Conservation (phyloP, 352 stramenopile genomes). For the Phytophthora fragariae region DNA sequence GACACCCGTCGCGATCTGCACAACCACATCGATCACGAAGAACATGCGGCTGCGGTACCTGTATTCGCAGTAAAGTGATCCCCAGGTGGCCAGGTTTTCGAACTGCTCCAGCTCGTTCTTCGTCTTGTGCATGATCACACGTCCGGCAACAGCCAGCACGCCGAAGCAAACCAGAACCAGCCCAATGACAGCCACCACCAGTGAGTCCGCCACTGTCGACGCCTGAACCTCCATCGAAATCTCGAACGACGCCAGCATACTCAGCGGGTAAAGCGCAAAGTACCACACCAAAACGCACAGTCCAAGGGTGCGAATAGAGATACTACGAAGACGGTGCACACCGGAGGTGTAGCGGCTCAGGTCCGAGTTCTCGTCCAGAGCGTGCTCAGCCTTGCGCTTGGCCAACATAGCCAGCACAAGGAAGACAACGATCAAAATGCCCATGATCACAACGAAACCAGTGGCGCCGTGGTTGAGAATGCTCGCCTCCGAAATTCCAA, state of each 20-base stretch:
- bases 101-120: slow-evolving; percentile 67
- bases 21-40: slow-evolving; percentile 59
- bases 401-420: slow-evolving; percentile 56
- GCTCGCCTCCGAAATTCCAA: slow-evolving; percentile 54
- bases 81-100: slow-evolving; percentile 67
- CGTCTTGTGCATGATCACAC: slow-evolving; percentile 62
- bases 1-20: slow-evolving; percentile 67
- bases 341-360: slow-evolving; percentile 45
- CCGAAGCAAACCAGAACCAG: slow-evolving; percentile 57
- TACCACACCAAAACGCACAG: slow-evolving; percentile 72
- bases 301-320: slow-evolving; percentile 67
- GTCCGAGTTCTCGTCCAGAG: slow-evolving; percentile 46
- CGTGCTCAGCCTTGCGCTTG: slow-evolving; percentile 61
- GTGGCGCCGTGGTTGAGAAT: slow-evolving; percentile 48
- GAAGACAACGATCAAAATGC: slow-evolving; percentile 57
- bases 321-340: slow-evolving; percentile 63
- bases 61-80: slow-evolving; percentile 69
- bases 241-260: slow-evolving; percentile 69
- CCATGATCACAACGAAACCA: slow-evolving; percentile 58
- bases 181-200: slow-evolving; percentile 52
- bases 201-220: slow-evolving; percentile 29
- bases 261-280: slow-evolving; percentile 69
- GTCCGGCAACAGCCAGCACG: slow-evolving; percentile 56
- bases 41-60: slow-evolving; percentile 71
- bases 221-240: slow-evolving; percentile 72